phyloP scores from a whole-genome alignment of 495 filamentous ascomycete species.

The Tuber indicum region DNA sequence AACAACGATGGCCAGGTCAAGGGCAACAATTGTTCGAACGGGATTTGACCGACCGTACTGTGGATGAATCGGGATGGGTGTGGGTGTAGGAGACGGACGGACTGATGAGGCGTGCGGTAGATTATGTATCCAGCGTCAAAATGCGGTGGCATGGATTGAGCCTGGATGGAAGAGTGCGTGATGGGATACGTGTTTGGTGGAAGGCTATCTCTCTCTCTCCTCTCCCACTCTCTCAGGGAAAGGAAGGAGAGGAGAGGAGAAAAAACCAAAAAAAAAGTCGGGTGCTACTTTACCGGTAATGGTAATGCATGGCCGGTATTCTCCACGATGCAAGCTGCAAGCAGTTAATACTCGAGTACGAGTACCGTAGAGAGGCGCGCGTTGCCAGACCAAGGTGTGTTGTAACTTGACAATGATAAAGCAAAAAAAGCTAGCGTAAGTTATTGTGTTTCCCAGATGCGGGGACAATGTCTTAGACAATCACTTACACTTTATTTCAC shows the following conservation, averaged over 20 bases:
- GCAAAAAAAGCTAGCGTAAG: too few relatives aligned
- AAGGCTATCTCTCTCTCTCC: background rate
- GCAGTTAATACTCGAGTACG: too few relatives aligned
- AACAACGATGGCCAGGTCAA: background rate
- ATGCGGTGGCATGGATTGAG: background rate
- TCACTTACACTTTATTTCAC: background rate
- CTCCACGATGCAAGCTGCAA: background rate
- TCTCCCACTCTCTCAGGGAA: background rate
- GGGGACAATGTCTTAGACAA: background rate
- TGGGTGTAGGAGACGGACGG: background rate
- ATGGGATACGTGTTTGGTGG: background rate
- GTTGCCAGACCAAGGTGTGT: background rate
- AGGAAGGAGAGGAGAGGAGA: background rate
- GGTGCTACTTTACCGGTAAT: background rate
- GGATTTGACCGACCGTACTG: background rate
- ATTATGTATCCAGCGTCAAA: background rate
- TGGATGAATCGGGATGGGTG: background rate
- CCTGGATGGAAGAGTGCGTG: background rate
- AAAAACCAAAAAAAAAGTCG: background rate
- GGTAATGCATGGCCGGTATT: background rate
- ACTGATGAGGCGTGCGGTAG: background rate
- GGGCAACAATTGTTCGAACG: background rate
- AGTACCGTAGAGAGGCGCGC: background rate
- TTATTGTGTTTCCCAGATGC: too few relatives aligned
- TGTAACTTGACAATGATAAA: too few relatives aligned